A percentile compares a stretch with the other conserved stretches of the same genome.
Evolutionary conservation across 2,329 filamentous ascomycete genomes (phyloP).

Genomic region (Neofusicoccum sp.): DNA sequence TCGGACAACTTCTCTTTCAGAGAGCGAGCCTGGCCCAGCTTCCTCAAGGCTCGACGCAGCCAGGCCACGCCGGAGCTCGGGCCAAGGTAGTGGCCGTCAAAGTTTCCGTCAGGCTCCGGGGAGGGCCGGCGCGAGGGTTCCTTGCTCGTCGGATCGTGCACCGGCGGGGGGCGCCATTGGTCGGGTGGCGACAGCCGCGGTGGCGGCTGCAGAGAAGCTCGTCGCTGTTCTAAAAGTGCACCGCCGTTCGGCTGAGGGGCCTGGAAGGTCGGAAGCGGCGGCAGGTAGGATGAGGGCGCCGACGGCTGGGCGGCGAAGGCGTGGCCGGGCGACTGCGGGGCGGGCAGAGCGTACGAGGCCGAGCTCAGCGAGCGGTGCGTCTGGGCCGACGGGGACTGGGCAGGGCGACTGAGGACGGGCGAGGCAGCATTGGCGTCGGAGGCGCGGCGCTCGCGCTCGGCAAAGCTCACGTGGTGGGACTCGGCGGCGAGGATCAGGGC

Average conservation of each 20-base stretch:
- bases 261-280: conserved; percentile 14
- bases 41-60: conserved; percentile 16
- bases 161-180: conserved; percentile 7
- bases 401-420: not conserved
- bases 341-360: not conserved
- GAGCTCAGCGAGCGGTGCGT: conserved; percentile 2
- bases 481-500: conserved; percentile 19
- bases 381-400: not conserved
- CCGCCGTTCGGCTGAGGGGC: not conserved
- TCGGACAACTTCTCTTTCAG: conserved; percentile 4
- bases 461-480: conserved; percentile 8
- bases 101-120: conserved; percentile 18
- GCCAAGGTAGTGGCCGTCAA: conserved; percentile 12
- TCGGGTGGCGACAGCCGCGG: not conserved
- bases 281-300: no score
- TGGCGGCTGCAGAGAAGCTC: conserved; percentile 12
- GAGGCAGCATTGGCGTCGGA: not conserved
- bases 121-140: conserved; percentile 13
- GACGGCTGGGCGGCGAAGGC: no score
- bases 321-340: not conserved
- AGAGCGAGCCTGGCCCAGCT: conserved; percentile 7
- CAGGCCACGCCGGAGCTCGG: conserved; percentile 7
- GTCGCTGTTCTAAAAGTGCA: not conserved
- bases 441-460: conserved; percentile 4
- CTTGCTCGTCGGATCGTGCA: conserved; percentile 8